Percentiles rank a stretch among this genome's conserved stretches.
Conservation (phyloP, 75 land plant genomes). For the Sequoiadendron giganteum region DNA sequence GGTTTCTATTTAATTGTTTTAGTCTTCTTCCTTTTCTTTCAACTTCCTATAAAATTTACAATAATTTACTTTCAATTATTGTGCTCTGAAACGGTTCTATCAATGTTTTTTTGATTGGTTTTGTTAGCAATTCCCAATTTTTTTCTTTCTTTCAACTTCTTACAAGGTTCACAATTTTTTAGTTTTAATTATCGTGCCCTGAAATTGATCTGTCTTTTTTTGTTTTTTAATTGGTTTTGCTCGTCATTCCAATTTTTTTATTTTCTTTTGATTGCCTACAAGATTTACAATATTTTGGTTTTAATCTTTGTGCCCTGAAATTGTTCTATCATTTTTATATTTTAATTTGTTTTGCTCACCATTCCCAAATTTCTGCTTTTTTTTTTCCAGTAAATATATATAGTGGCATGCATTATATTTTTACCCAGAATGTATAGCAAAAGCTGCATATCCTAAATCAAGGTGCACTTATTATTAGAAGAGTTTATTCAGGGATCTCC, state of each 20-base stretch:
- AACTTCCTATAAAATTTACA: not conserved
- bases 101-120: not conserved
- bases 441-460: not conserved
- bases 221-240: too few relatives aligned
- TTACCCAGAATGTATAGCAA: not conserved
- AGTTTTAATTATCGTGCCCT: too few relatives aligned
- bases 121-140: not conserved
- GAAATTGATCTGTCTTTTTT: too few relatives aligned
- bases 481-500: not conserved
- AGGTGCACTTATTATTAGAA: not conserved
- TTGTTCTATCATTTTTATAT: not conserved
- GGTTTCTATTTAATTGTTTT: not conserved
- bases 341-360: not conserved
- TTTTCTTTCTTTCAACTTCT: not conserved
- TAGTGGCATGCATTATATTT: not conserved
- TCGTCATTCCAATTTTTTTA: not conserved
- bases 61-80: not conserved
- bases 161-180: too few relatives aligned
- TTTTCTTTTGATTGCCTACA: not conserved
- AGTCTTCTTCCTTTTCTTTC: not conserved
- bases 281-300: not conserved
- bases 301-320: not conserved
- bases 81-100: not conserved
- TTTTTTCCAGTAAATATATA: not conserved
- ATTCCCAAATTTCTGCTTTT: not conserved